phyloP scores from a whole-genome alignment of 495 filamentous ascomycete genomes.

The Achaetomiella virescens region DNA sequence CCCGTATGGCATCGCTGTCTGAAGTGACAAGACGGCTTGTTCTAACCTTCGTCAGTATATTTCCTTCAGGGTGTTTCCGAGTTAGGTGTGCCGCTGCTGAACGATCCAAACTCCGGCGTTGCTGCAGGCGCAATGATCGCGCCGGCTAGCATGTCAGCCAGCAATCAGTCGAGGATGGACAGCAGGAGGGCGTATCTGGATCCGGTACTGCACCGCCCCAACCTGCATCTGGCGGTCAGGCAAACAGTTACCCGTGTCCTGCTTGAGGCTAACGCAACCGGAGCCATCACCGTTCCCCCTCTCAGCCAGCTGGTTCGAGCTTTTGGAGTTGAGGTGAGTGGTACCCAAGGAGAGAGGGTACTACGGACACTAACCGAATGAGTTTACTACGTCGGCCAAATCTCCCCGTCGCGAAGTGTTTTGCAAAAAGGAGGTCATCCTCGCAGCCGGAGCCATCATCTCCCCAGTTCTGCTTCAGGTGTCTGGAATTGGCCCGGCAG shows the following conservation, averaged over 20 bases:
- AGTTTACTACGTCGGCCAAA: conserved; percentile 14
- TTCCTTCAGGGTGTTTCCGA: conserved; percentile 46
- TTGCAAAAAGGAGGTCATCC: conserved; percentile 51
- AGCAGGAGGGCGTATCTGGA: conserved; percentile 45
- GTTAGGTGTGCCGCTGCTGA: conserved; percentile 43
- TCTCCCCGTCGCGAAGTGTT: conserved; percentile 5
- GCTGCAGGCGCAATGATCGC: conserved; percentile 43
- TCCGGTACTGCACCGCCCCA: conserved; percentile 36
- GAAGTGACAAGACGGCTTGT: not conserved
- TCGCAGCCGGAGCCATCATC: conserved; percentile 55
- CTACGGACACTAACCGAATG: conserved; percentile 8
- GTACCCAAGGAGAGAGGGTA: conserved; percentile 11
- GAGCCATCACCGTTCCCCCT: conserved; percentile 20
- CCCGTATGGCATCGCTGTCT: conserved; percentile 28
- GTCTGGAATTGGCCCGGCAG: conserved; percentile 52
- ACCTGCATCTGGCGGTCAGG: conserved; percentile 41
- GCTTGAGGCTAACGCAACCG: conserved; percentile 6
- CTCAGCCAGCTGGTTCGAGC: conserved; percentile 30
- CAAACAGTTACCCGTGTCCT: conserved; percentile 42
- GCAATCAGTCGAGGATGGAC: conserved; percentile 46
- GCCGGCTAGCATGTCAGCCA: conserved; percentile 39
- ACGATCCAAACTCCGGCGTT: conserved; percentile 43
- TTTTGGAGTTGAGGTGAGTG: conserved; percentile 22
- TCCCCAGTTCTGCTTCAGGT: conserved; percentile 58
- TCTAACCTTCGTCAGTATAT: conserved; percentile 33